These are phyloP conservation scores for Fusarium xyrophilum DNA, from an alignment of 2,329 filamentous ascomycete genomes.

Conservation along the genomic window DNA sequence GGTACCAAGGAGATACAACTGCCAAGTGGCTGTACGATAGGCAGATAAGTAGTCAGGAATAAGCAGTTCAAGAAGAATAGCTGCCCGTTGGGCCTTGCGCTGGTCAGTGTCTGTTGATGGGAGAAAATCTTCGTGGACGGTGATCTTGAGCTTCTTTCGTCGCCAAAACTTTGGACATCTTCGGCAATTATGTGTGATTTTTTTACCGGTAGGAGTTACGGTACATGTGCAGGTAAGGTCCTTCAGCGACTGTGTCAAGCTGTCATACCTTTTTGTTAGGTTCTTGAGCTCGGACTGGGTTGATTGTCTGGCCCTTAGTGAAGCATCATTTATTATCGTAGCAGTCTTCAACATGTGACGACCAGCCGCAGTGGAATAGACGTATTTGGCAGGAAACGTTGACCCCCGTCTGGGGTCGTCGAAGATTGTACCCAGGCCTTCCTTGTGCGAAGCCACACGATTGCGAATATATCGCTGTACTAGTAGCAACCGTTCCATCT, in stretches of 20 bases:
- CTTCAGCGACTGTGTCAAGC: conserved; percentile 16
- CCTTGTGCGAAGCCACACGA: conserved; percentile 22
- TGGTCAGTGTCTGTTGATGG: conserved; percentile 13
- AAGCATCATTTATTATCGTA: not conserved
- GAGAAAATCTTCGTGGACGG: conserved; percentile 37
- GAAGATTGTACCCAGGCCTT: conserved; percentile 54
- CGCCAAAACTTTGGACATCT: conserved; percentile 22
- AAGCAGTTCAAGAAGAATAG: conserved; percentile 58
- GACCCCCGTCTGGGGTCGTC: conserved; percentile 42
- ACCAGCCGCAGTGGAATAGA: not conserved
- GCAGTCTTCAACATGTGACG: not conserved
- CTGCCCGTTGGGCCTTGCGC: conserved; percentile 37
- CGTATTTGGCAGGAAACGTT: not conserved
- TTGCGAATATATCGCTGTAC: conserved; percentile 31
- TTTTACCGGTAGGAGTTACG: not conserved
- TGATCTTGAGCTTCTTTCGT: conserved; percentile 26
- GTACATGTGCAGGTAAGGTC: conserved; percentile 26
- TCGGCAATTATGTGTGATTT: conserved; percentile 5
- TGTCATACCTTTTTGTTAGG: conserved; percentile 18
- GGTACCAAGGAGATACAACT: conserved; percentile 19
- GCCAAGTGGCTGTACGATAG: conserved; percentile 32
- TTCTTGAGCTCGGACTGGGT: conserved; percentile 6
- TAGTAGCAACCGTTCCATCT: conserved; percentile 58
- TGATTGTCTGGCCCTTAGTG: not conserved
- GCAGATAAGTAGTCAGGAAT: conserved; percentile 54